Evolutionary conservation across 441 rosid species (phyloP).

Genomic region (Viola pubescens): DNA sequence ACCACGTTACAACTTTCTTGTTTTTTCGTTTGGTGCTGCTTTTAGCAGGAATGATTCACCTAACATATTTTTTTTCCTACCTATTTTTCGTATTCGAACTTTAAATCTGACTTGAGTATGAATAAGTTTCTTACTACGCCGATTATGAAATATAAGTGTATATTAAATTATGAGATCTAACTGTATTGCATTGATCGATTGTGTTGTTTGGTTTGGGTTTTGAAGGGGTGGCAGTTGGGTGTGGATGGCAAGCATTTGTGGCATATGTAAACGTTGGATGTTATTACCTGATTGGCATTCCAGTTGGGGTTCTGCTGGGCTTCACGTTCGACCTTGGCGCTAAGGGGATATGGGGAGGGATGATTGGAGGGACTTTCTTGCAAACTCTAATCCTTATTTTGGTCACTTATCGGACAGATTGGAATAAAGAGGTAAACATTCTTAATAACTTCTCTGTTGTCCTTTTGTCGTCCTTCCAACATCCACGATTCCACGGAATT

Average conservation of each 20-base stretch:
- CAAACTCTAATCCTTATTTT: conserved; percentile 31
- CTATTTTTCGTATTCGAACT: too few species aligned
- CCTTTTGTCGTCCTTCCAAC: background rate
- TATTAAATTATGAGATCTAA: background rate
- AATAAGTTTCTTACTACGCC: too few species aligned
- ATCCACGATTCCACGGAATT: too few species aligned
- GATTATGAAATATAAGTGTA: too few species aligned
- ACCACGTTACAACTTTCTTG: too few species aligned
- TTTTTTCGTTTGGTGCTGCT: too few species aligned
- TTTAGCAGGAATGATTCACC: too few species aligned
- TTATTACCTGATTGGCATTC: conserved; percentile 46
- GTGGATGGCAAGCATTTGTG: conserved; percentile 55
- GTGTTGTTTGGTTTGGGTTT: background rate
- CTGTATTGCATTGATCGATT: background rate
- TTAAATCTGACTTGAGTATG: too few species aligned
- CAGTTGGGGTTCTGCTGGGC: conserved; percentile 41
- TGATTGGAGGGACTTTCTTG: conserved; percentile 34
- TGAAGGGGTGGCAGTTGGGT: conserved; percentile 60
- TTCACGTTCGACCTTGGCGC: conserved; percentile 36
- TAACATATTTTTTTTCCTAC: too few species aligned
- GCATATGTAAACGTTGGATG: conserved; percentile 56
- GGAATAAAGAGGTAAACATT: conserved; percentile 37
- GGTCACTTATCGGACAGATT: conserved; percentile 35
- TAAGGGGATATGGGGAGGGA: conserved; percentile 48
- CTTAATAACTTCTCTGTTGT: background rate